These are phyloP conservation scores for Pythium monospermum DNA, from an alignment of 352 stramenopile genomes.

Conservation along the genomic window DNA sequence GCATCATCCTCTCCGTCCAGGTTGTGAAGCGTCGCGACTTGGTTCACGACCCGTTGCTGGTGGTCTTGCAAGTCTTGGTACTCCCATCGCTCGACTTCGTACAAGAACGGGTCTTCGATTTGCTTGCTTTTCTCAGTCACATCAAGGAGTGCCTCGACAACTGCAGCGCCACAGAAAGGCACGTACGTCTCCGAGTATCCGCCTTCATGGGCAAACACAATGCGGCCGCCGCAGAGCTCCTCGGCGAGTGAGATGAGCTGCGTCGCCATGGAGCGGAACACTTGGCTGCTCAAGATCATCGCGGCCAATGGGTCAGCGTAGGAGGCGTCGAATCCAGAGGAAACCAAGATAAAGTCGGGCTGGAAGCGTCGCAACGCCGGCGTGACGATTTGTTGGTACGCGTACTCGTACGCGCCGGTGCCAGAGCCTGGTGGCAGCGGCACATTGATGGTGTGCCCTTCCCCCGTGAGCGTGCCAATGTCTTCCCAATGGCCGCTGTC, in stretches of 20 bases:
- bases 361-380: conserved; percentile 64
- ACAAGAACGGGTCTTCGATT: conserved; percentile 54
- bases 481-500: conserved; percentile 42
- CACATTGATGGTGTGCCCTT: conserved; percentile 78
- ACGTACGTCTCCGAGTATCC: conserved; percentile 88
- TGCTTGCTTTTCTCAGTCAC: conserved; percentile 36
- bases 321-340: conserved; percentile 71
- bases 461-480: conserved; percentile 30
- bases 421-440: conserved; percentile 79
- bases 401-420: conserved; percentile 58
- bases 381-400: conserved; percentile 61
- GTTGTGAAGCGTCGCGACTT: conserved; percentile 27
- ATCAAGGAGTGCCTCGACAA: conserved; percentile 67
- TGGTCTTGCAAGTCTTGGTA: conserved; percentile 77
- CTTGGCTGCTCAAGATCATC: conserved; percentile 80
- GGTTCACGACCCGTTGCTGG: conserved; percentile 47
- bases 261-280: conserved; percentile 63
- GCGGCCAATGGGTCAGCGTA: conserved; percentile 76
- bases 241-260: conserved; percentile 43
- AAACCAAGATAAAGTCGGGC: conserved; percentile 76
- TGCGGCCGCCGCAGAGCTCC: conserved; percentile 37
- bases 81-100: conserved; percentile 57
- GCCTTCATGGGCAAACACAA: conserved; percentile 78
- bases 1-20: conserved; percentile 8
- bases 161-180: conserved; percentile 84